Base-by-base conservation (phyloP, 2,329 filamentous ascomycete genomes). In the Stagonosporopsis chrysanthemi region DNA sequence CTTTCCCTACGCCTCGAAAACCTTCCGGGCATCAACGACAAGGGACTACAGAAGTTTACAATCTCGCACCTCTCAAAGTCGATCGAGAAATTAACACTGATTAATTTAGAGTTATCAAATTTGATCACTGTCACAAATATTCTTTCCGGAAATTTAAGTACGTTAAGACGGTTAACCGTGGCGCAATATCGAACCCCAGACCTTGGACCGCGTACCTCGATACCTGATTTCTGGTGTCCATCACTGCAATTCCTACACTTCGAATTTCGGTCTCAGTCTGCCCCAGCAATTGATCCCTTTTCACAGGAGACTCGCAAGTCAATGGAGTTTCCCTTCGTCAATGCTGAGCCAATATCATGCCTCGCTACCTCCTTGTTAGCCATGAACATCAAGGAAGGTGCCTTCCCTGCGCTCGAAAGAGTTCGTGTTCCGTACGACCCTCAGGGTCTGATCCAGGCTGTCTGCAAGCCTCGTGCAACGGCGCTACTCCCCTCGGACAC, bases 351-450 rank as follows among this genome's bases (percentile, higher is more conserved):
- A 26, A 78, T 81, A 38, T 78, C 81, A 33, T 78, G 79, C 12
- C 72, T 78, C 6, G 86, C 88, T 1, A 88, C 89, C 47, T 80
- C 82, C 5, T 84, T 89, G 43, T 80, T 92, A 7, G 86, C 88
- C 1, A 80, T 81, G 56, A 86, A 86, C 66, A 90, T 92, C 62
- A 75, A 75, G 5, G 81, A 83, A 1, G 78, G 78, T 4, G 86
- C 86, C 0, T 90, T 93, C 67, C 90, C 90, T 0, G 72, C 77
- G 0, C 80, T 93, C 9, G 79, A 78, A 9, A 78, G 71, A 1
- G 76, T 92, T 17, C 85, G 90, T 51, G 81, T 86, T 0, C 90
- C 89, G 1, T 86, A 86, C 55, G 90, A 93, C 62, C 84, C 88
- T 1, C 84, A 90, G 5, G 90, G 89, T 24, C 65, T 84, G 7